Evolutionary conservation across 441 rosid species (phyloP).

Genomic region (Rhodomyrtus psidioides): DNA sequence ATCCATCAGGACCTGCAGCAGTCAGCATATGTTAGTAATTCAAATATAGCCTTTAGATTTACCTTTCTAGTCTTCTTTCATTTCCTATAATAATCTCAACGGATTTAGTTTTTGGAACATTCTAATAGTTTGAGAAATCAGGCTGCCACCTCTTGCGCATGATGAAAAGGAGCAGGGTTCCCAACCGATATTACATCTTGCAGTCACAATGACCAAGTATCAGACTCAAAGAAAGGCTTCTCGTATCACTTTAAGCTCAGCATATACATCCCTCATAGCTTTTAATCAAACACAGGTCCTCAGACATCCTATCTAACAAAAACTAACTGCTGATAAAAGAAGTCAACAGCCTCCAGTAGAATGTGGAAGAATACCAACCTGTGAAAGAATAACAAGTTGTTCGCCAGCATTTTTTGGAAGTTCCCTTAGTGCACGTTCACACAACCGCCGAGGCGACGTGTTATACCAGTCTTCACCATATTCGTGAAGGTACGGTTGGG

Average conservation of each 20-base stretch:
- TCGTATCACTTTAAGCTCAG: background rate
- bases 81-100: background rate
- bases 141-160: background rate
- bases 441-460: conserved; percentile 64
- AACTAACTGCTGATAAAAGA: background rate
- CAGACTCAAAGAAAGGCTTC: background rate
- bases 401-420: conserved; percentile 59
- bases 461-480: conserved; percentile 94
- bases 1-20: conserved; percentile 77
- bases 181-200: background rate
- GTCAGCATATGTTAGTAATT: conserved; percentile 5
- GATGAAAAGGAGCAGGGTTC: background rate
- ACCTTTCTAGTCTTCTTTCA: background rate
- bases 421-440: conserved; percentile 70
- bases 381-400: conserved; percentile 78
- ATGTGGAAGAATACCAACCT: conserved; percentile 34
- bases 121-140: background rate
- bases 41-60: background rate
- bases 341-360: background rate
- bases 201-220: background rate
- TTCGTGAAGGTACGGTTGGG: conserved; percentile 80
- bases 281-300: background rate
- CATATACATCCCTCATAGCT: background rate
- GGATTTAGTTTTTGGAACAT: background rate
- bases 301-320: background rate